phyloP scores from a whole-genome alignment of 352 stramenopile genomes.

The Phytophthora melonis region DNA sequence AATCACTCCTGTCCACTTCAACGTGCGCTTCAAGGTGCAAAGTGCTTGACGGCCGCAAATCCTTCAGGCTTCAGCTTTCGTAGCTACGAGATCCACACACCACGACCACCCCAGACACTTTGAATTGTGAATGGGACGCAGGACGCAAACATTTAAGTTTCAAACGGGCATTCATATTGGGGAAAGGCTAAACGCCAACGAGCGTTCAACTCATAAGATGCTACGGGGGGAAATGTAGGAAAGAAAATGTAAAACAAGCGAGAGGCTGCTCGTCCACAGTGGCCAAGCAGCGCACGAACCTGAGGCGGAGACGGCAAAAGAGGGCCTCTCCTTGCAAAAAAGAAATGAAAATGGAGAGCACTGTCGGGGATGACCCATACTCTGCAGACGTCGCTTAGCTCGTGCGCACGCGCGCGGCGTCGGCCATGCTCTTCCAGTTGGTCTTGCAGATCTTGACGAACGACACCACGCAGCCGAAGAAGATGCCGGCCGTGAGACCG shows the following conservation, averaged over 20 bases:
- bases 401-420: slow-evolving; percentile 59
- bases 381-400: slow-evolving; percentile 33
- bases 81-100: background rate
- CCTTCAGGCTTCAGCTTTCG: background rate
- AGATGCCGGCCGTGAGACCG: slow-evolving; percentile 66
- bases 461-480: slow-evolving; percentile 61
- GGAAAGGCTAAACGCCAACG: slow-evolving; percentile 34
- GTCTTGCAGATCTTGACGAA: slow-evolving; percentile 69
- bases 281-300: slow-evolving; percentile 3
- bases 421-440: slow-evolving; percentile 67
- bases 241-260: slow-evolving; percentile 12
- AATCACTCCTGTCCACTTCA: slow-evolving; percentile 1
- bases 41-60: background rate
- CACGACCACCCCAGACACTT: too few species aligned
- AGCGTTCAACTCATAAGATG: slow-evolving; percentile 43
- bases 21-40: background rate
- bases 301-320: background rate
- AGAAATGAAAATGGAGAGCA: slow-evolving; percentile 10
- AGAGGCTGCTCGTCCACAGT: background rate
- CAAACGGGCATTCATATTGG: slow-evolving; percentile 36
- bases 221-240: slow-evolving; percentile 19
- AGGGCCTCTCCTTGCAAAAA: slow-evolving; percentile 20
- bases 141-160: background rate
- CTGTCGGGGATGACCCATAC: background rate
- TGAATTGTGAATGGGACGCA: background rate